Evolutionary conservation across 306 rosid species (phyloP).

Genomic region (Mucuna pruriens): DNA sequence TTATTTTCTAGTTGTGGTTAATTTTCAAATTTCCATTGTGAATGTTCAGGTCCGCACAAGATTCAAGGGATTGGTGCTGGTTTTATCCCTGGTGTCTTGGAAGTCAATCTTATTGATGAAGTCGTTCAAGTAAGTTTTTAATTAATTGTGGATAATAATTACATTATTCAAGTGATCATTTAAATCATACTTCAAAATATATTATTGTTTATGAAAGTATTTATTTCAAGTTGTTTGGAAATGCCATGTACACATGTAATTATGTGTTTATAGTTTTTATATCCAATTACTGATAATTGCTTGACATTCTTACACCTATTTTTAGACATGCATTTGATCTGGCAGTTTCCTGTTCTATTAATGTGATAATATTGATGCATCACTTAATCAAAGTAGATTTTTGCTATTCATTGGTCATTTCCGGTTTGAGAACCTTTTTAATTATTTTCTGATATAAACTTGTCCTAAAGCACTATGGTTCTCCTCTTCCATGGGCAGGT

Average conservation of each 20-base stretch:
- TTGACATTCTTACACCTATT: not conserved
- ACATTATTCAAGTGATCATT: not conserved
- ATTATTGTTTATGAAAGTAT: not conserved
- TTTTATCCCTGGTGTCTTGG: constrained; percentile 81
- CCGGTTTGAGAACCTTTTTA: not conserved
- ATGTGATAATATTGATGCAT: constrained; percentile 9
- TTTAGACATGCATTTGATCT: not conserved
- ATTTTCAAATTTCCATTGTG: constrained; percentile 18
- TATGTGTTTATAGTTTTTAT: not conserved
- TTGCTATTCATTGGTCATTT: constrained; percentile 25
- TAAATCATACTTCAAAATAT: not conserved
- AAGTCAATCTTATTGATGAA: constrained; percentile 68
- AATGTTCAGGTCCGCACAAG: constrained; percentile 81
- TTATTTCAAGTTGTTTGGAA: constrained; percentile 12
- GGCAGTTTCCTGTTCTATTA: constrained; percentile 3
- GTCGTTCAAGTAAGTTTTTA: constrained; percentile 65
- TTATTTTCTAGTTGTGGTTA: constrained; percentile 24
- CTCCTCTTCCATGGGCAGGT: constrained; percentile 1
- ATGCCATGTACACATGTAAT: not conserved
- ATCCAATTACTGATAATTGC: not conserved
- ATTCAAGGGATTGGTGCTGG: constrained; percentile 97
- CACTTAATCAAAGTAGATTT: not conserved
- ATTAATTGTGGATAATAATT: constrained; percentile 26
- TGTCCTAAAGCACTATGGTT: constrained; percentile 7
- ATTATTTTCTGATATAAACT: constrained; percentile 3